These are phyloP conservation scores for Penicillium antarcticum DNA, from an alignment of 495 filamentous ascomycete genomes.

Conservation along the genomic window DNA sequence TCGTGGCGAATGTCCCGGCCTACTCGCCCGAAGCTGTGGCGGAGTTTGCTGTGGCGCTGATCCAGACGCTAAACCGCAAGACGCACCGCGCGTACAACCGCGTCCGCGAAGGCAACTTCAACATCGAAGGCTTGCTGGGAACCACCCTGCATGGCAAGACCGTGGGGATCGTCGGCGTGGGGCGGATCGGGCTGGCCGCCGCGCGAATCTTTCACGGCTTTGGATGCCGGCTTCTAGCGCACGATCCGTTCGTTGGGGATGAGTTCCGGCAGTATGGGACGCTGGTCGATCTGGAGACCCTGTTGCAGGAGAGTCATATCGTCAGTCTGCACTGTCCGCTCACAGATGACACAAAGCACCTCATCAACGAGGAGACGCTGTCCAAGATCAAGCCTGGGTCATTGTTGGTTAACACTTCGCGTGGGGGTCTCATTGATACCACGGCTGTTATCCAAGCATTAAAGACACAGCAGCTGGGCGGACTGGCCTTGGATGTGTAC, in stretches of 20 bases:
- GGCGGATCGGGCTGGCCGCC: constrained; percentile 35
- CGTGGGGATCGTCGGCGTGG: constrained; percentile 37
- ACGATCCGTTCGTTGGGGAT: constrained; percentile 49
- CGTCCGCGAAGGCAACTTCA: constrained; percentile 70
- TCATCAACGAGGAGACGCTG: constrained; percentile 56
- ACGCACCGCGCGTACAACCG: constrained; percentile 70
- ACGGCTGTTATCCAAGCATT: constrained; percentile 56
- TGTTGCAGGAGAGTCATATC: constrained; percentile 56
- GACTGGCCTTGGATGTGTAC: constrained; percentile 80
- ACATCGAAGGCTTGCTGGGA: constrained; percentile 61
- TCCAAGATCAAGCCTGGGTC: constrained; percentile 55
- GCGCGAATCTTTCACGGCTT: constrained; percentile 55
- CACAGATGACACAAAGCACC: constrained; percentile 53
- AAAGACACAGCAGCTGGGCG: constrained; percentile 58
- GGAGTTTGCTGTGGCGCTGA: constrained; percentile 65
- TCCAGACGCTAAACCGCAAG: constrained; percentile 67
- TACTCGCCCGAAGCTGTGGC: constrained; percentile 73
- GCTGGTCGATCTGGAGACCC: constrained; percentile 50
- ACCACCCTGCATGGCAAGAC: constrained; percentile 59
- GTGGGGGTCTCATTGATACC: constrained; percentile 61
- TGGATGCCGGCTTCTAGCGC: constrained; percentile 57
- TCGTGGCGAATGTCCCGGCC: constrained; percentile 64
- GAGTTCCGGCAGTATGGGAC: constrained; percentile 49
- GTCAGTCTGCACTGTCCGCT: constrained; percentile 66
- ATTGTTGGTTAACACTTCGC: constrained; percentile 63